Evolutionary conservation across 768 basidiomycete species (phyloP), one percentile per base, ranked within the genome.

Genomic region (Vararia minispora): DNA sequence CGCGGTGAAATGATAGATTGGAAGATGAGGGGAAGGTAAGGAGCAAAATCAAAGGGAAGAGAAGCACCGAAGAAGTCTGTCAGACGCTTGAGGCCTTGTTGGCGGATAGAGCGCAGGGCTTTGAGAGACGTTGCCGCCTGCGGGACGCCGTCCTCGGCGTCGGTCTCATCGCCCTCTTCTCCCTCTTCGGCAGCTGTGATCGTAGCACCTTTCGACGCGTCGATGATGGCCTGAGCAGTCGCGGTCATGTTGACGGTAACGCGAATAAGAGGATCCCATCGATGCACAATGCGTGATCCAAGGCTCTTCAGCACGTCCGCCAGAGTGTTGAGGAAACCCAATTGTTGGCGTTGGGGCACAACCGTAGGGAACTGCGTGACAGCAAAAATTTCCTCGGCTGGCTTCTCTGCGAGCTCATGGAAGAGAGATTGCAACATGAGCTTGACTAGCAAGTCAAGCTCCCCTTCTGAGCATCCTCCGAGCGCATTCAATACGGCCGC

Each of bases 11-110:
- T 82, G 62, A 87, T 73, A 0, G 72, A 61, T 1, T 63, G 42
- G 61, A 88, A 97, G 7, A 76, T 71, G 5, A 67, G 60, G 4
- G 62, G 58, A 52, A 98, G 64, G 56, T 78, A 92, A 0, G 76
- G 71, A 0, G 64, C 52, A 54, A 82, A 94, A 57, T 94, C 74
- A 55, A 90, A 95, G 1, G 54, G 50, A 18, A 78, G 69, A 0
- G 82, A 75, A 28, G 68, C 68, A 11, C 77, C 73, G 72, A 90
- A 90, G 63, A 97, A 94, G 52, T 92, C 86, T 1, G 79, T 74
- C 26, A 97, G 60, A 10, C 92, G 76, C 56, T 87, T 88, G 35
- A 97, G 58, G 7, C 90, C 91, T 1, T 83, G 65, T 38, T 89
- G 86, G 11, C 95, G 75, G 28, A 92, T 69, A 6, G 70, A 66